Evolutionary conservation across 352 stramenopile genomes (phyloP).

Genomic region (Phytophthora fragariaefolia): DNA sequence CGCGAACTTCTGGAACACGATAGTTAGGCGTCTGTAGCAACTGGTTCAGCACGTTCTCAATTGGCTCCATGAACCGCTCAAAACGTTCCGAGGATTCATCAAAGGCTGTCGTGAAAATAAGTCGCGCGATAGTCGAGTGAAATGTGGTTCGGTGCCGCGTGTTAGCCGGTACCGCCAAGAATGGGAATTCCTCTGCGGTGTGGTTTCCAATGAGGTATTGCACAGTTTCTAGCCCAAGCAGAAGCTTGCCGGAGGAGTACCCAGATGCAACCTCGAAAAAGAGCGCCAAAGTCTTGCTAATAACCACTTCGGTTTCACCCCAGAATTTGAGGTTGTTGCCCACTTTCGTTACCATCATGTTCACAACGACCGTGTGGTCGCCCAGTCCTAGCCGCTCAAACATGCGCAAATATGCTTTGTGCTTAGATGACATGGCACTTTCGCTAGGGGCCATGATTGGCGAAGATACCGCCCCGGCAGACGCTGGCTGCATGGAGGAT

Average conservation of each 20-base stretch:
- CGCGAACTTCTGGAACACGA: conserved; percentile 75
- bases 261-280: conserved; percentile 98
- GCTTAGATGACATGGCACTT: conserved; percentile 87
- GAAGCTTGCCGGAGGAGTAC: conserved; percentile 97
- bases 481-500: conserved; percentile 48
- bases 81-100: conserved; percentile 95
- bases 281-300: conserved; percentile 95
- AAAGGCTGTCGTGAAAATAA: conserved; percentile 96
- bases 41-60: conserved; percentile 85
- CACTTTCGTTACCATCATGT: conserved; percentile 99
- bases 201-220: conserved; percentile 97
- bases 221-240: conserved; percentile 97
- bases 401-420: conserved; percentile 97
- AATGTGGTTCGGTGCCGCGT: conserved; percentile 97
- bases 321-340: conserved; percentile 99
- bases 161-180: conserved; percentile 94
- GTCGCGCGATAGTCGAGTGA: conserved; percentile 95
- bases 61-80: conserved; percentile 97
- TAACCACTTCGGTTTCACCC: conserved; percentile 95
- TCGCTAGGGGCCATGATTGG: conserved; percentile 85
- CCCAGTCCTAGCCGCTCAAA: conserved; percentile 98
- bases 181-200: conserved; percentile 97
- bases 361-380: conserved; percentile 97
- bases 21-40: conserved; percentile 82
- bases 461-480: conserved; percentile 41